phyloP scores from a whole-genome alignment of 768 basidiomycete genomes.

The Coprinopsis strossmayeri region DNA sequence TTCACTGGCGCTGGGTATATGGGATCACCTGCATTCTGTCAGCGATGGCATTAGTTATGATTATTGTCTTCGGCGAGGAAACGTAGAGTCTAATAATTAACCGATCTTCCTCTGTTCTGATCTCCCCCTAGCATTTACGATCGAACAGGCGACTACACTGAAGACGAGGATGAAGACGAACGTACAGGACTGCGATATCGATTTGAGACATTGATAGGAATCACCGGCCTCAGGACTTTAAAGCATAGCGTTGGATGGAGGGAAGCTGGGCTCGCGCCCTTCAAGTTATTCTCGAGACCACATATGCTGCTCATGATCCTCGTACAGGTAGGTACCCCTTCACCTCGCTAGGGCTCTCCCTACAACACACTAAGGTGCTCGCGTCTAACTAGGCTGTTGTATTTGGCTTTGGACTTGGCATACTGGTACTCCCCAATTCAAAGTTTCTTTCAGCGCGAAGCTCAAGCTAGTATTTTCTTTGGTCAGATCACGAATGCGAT shows the following conservation, averaged over 20 bases:
- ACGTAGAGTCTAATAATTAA: constrained; percentile 37
- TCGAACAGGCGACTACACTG: neutral
- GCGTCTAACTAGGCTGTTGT: constrained; percentile 42
- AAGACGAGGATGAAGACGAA: neutral
- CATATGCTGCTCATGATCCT: constrained; percentile 34
- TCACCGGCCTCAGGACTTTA: neutral
- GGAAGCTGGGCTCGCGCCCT: constrained; percentile 2
- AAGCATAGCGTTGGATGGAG: neutral
- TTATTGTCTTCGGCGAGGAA: constrained; percentile 58
- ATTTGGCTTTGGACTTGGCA: constrained; percentile 26
- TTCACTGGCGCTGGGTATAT: constrained; percentile 61
- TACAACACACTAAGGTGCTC: constrained; percentile 36
- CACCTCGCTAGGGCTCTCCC: constrained; percentile 24
- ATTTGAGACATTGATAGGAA: neutral
- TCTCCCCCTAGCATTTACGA: neutral
- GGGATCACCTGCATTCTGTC: constrained; percentile 59
- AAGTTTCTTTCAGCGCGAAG: neutral
- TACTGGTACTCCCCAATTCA: constrained; percentile 21
- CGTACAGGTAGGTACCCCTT: constrained; percentile 54
- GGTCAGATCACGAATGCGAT: neutral
- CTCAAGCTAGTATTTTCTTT: neutral
- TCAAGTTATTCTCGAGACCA: constrained; percentile 60
- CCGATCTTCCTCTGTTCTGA: neutral
- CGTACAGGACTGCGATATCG: neutral
- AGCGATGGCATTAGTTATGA: constrained; percentile 46